Conservation (phyloP, 306 rosid genomes). For the Quercus variabilis region DNA sequence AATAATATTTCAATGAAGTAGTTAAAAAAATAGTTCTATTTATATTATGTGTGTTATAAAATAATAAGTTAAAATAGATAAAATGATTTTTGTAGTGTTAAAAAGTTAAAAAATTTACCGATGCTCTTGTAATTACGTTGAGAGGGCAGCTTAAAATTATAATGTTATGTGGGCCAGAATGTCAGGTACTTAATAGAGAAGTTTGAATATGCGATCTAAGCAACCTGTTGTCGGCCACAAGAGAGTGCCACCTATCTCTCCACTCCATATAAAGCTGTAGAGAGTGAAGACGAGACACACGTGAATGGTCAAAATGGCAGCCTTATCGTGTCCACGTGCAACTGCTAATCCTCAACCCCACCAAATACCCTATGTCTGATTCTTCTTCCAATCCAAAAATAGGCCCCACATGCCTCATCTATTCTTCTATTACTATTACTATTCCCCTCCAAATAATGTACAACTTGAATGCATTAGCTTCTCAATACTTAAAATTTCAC, state of each 20-base stretch:
- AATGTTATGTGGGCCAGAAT: background rate
- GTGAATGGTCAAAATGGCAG: slow-evolving; percentile 44
- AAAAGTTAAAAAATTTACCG: no score
- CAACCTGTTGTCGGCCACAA: background rate
- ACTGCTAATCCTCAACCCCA: slow-evolving; percentile 57
- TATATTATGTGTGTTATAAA: no score
- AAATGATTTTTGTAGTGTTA: no score
- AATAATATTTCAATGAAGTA: no score
- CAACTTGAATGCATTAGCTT: background rate
- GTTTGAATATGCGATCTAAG: slow-evolving; percentile 3
- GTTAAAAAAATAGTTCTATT: no score
- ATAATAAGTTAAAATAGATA: no score
- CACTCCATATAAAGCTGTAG: no score
- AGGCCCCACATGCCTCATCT: slow-evolving; percentile 2
- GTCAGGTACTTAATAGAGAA: slow-evolving; percentile 19
- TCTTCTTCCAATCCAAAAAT: slow-evolving; percentile 5
- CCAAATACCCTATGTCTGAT: slow-evolving; percentile 19
- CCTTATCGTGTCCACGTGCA: slow-evolving; percentile 79
- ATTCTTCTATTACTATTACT: background rate
- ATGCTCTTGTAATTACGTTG: no score
- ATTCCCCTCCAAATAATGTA: background rate
- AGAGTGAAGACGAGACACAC: slow-evolving; percentile 10
- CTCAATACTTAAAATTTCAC: background rate
- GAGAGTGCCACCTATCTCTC: no score
- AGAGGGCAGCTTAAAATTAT: no score